phyloP scores from a whole-genome alignment of 352 stramenopile species.

The Globisporangium lucens region DNA sequence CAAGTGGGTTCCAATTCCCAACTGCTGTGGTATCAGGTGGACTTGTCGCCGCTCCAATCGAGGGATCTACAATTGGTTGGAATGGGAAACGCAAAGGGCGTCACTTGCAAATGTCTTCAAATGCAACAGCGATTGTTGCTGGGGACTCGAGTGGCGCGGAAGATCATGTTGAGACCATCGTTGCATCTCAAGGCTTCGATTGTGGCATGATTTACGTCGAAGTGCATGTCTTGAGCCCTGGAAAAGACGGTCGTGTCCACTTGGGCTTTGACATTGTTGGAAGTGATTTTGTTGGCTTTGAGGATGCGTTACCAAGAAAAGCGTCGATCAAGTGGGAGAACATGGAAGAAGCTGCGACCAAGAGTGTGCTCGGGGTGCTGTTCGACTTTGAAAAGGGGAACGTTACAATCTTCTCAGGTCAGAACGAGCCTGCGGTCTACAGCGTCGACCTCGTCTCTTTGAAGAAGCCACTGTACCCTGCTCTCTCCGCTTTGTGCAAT shows the following conservation, averaged over 20 bases:
- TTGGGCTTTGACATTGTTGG: conserved; percentile 58
- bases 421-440: conserved; percentile 36
- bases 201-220: conserved; percentile 55
- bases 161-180: conserved; percentile 55
- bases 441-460: conserved; percentile 29
- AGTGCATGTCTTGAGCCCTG: conserved; percentile 47
- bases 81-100: conserved; percentile 53
- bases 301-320: conserved; percentile 19
- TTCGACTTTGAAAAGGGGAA: conserved; percentile 73
- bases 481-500: conserved; percentile 70
- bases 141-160: conserved; percentile 45
- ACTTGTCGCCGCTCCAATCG: conserved; percentile 52
- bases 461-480: conserved; percentile 46
- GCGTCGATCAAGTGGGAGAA: conserved; percentile 38
- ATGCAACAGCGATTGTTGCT: conserved; percentile 53
- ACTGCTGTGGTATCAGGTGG: conserved; percentile 60
- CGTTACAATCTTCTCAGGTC: conserved; percentile 50
- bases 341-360: conserved; percentile 32
- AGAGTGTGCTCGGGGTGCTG: conserved; percentile 58
- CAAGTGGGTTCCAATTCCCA: conserved; percentile 49
- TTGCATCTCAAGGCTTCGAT: conserved; percentile 50
- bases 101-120: conserved; percentile 43
- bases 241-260: conserved; percentile 39
- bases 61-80: conserved; percentile 60
- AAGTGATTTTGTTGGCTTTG: conserved; percentile 30